Base-by-base conservation (phyloP, 2,329 filamentous ascomycete species). In the Lasiodiplodia theobromae region DNA sequence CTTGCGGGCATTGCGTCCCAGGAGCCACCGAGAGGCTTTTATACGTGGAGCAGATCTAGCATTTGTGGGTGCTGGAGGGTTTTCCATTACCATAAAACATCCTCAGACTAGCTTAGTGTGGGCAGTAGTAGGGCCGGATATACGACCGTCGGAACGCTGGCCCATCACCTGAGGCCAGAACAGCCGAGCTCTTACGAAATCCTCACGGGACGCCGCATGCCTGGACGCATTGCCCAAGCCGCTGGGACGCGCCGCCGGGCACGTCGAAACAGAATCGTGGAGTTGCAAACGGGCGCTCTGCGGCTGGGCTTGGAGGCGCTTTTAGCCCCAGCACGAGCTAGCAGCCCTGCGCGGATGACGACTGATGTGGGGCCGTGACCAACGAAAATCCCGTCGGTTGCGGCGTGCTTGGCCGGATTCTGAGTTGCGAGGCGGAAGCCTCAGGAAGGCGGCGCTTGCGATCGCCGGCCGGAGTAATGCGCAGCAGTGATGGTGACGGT, bases 21-120 rank as follows among this genome's bases (percentile, higher is more conserved):
- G 60, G 60, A 64, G 60, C 60, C 60, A 52, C 60, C 34, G 44
- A 14, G 21, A 37, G 60, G 60, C 60, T 64, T 64, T 64, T 64
- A 64, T 64, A 64, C 60, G 60, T 64, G 60, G 60, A 52, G 60
- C 60, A 64, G 47, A 64, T 64, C 60, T 37, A 16, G 11, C 60
- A 52, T 23, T 52, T 52, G 60, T 52, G 60, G 60, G 40, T 52
- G 60, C 28, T 23, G 3, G 16, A 12, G 14, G 16, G 28, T 14
- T 38, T 51, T 64, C 47, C 31, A 64, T 64, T 52, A 64, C 60
- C 60, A 52, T 52, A 64, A 18, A 38, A 12, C 47, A 64, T 52
- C 28, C 60, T 38, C 44, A 64, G 60, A 28, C 38, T n/a, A 52
- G 60, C 25, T 25, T 64, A 64, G 60, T 64, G 60, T 38, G 44